Percentiles rank a stretch among this genome's conserved stretches.
Evolutionary conservation across 164 flowering plant genomes (phyloP).

Genomic region (Santalum album): DNA sequence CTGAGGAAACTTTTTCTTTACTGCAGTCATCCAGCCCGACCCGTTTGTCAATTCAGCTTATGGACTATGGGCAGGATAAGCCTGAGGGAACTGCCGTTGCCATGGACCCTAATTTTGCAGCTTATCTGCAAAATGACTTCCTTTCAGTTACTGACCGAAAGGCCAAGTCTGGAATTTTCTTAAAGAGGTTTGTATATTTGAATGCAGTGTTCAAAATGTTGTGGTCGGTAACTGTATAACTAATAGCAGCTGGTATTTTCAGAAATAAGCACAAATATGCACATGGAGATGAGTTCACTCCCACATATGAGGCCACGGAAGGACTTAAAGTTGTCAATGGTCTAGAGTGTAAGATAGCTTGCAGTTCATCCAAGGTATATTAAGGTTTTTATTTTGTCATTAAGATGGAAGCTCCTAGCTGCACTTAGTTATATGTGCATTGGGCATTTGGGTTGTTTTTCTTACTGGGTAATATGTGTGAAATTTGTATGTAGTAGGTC

Average conservation of each 20-base stretch:
- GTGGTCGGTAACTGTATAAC: background rate
- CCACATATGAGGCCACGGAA: conserved; percentile 38
- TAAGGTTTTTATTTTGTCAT: too few species aligned
- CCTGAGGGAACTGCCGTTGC: conserved; percentile 70
- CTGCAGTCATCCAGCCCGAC: conserved; percentile 58
- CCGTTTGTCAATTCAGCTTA: conserved; percentile 69
- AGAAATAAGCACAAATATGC: conserved; percentile 58
- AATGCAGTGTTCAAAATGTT: background rate
- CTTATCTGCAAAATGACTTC: conserved; percentile 67
- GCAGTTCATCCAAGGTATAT: conserved; percentile 85
- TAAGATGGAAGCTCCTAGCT: too few species aligned
- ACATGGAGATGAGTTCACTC: conserved; percentile 34
- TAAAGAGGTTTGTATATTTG: conserved; percentile 44
- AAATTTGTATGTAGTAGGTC: conserved; percentile 35
- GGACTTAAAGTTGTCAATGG: conserved; percentile 66
- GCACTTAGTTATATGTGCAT: too few species aligned
- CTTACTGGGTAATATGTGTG: too few species aligned
- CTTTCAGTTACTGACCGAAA: conserved; percentile 48
- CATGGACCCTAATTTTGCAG: conserved; percentile 74
- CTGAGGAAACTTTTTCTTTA: background rate
- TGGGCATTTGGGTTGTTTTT: too few species aligned
- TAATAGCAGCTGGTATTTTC: conserved; percentile 17
- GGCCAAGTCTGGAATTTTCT: conserved; percentile 50
- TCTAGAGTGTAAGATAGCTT: conserved; percentile 78
- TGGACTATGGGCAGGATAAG: conserved; percentile 78